Percentiles rank a stretch among this genome's conserved stretches.
Conservation (phyloP, 805 yeast species). For the Wickerhamiella alocasiicola region DNA sequence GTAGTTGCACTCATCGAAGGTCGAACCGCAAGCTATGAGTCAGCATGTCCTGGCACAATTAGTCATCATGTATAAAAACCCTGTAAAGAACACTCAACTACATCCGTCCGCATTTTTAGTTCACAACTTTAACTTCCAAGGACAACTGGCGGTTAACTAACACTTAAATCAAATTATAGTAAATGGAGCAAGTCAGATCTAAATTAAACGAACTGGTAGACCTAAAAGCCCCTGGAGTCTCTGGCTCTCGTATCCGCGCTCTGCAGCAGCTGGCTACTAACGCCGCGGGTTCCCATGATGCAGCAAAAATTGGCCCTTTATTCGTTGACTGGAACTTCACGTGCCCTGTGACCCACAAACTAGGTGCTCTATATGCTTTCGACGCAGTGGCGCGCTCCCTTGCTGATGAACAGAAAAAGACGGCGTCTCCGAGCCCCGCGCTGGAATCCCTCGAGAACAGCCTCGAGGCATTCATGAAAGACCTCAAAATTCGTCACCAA, state of each 20-base stretch:
- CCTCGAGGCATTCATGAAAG: slow-evolving; percentile 40
- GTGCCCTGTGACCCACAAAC: slow-evolving; percentile 67
- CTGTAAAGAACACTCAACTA: no score
- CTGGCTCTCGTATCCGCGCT: slow-evolving; percentile 87
- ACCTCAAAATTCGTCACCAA: slow-evolving; percentile 28
- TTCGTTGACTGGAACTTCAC: slow-evolving; percentile 50
- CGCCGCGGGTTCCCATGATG: slow-evolving; percentile 39
- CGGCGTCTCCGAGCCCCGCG: slow-evolving; percentile 26
- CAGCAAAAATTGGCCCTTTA: slow-evolving; percentile 32
- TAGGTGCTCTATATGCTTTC: slow-evolving; percentile 81
- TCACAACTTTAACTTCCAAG: no score
- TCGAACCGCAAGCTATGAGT: no score
- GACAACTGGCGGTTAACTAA: background rate
- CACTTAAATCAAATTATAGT: slow-evolving; percentile 10
- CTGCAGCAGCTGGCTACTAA: slow-evolving; percentile 61
- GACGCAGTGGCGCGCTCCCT: slow-evolving; percentile 85
- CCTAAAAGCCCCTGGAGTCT: slow-evolving; percentile 65
- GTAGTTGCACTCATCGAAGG: no score
- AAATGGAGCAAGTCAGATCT: slow-evolving; percentile 10
- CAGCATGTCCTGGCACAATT: no score
- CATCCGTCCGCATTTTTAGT: no score
- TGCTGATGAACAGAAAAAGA: slow-evolving; percentile 54
- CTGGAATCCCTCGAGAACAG: slow-evolving; percentile 10
- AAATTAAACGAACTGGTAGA: slow-evolving; percentile 22
- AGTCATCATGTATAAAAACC: no score